These are phyloP conservation scores for Phytophthora quininea DNA, from an alignment of 352 stramenopile species.

Conservation along the genomic window DNA sequence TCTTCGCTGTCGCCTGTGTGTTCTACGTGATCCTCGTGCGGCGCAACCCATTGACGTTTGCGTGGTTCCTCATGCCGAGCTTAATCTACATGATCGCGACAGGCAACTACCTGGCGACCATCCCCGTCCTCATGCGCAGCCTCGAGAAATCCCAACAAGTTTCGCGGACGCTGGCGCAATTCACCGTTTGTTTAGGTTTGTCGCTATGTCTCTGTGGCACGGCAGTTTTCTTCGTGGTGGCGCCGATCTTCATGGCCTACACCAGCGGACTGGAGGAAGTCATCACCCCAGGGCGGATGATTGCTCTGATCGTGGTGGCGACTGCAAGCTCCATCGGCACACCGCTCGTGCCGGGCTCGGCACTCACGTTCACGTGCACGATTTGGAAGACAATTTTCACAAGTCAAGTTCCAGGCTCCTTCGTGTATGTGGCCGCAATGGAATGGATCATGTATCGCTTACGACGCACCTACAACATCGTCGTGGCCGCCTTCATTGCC, in stretches of 20 bases:
- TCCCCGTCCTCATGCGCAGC: slow-evolving; percentile 66
- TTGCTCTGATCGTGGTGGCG: slow-evolving; percentile 51
- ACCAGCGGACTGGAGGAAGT: slow-evolving; percentile 46
- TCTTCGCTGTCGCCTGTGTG: slow-evolving; percentile 57
- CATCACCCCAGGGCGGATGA: slow-evolving; percentile 45
- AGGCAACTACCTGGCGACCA: slow-evolving; percentile 51
- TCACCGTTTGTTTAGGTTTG: slow-evolving; percentile 57
- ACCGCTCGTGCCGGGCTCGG: slow-evolving; percentile 37
- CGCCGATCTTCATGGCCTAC: slow-evolving; percentile 69
- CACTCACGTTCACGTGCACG: slow-evolving; percentile 58
- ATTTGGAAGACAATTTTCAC: slow-evolving; percentile 61
- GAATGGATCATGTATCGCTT: slow-evolving; percentile 67
- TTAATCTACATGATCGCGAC: slow-evolving; percentile 65
- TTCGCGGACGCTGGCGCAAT: slow-evolving; percentile 68
- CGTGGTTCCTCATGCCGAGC: slow-evolving; percentile 56
- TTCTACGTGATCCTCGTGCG: slow-evolving; percentile 65
- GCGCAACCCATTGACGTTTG: slow-evolving; percentile 66
- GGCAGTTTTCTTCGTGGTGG: slow-evolving; percentile 57
- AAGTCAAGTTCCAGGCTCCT: slow-evolving; percentile 41
- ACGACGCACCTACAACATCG: slow-evolving; percentile 64
- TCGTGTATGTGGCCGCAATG: slow-evolving; percentile 48
- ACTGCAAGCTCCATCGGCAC: slow-evolving; percentile 61
- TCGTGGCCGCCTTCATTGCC: slow-evolving; percentile 68
- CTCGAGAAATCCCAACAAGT: slow-evolving; percentile 68
- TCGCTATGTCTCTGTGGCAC: slow-evolving; percentile 57